phyloP scores from a whole-genome alignment of 2,329 filamentous ascomycete genomes.

The Epichloe typhina region DNA sequence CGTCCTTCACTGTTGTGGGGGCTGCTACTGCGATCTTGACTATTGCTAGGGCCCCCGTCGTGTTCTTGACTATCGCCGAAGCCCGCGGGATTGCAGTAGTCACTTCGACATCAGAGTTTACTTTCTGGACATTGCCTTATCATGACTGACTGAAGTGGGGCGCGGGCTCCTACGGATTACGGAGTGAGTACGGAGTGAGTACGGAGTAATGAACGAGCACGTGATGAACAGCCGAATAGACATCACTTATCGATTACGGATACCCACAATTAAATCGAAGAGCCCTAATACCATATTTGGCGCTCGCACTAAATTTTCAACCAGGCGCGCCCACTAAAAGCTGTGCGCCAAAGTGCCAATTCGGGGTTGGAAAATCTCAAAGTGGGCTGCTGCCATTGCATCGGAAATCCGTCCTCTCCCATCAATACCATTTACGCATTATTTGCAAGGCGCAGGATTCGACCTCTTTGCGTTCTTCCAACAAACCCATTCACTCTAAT shows the following conservation, averaged over 20 bases:
- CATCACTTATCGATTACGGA: neutral
- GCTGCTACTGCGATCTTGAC: too few species aligned
- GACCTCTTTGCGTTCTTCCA: slow-evolving; percentile 47
- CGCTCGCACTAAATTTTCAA: slow-evolving; percentile 16
- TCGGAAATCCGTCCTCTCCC: neutral
- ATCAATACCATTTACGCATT: slow-evolving; percentile 6
- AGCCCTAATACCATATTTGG: slow-evolving; percentile 19
- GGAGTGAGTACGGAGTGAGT: too few species aligned
- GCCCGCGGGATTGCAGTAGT: too few species aligned
- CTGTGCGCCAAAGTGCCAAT: neutral
- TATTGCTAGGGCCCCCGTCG: too few species aligned
- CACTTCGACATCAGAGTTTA: too few species aligned
- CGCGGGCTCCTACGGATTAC: too few species aligned
- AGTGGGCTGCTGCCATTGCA: neutral
- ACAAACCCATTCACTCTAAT: slow-evolving; percentile 13
- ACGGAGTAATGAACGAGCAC: too few species aligned
- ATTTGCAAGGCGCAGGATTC: slow-evolving; percentile 61
- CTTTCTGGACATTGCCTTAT: too few species aligned
- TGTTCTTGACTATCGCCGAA: too few species aligned
- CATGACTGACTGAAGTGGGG: too few species aligned
- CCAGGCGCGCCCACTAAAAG: neutral
- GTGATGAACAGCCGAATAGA: neutral
- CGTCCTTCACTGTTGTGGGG: too few species aligned
- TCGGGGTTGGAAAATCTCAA: neutral
- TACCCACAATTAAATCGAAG: slow-evolving; percentile 10